Conservation (phyloP, 1,284 basidiomycete genomes). For the Cutaneotrichosporon dermatis region DNA sequence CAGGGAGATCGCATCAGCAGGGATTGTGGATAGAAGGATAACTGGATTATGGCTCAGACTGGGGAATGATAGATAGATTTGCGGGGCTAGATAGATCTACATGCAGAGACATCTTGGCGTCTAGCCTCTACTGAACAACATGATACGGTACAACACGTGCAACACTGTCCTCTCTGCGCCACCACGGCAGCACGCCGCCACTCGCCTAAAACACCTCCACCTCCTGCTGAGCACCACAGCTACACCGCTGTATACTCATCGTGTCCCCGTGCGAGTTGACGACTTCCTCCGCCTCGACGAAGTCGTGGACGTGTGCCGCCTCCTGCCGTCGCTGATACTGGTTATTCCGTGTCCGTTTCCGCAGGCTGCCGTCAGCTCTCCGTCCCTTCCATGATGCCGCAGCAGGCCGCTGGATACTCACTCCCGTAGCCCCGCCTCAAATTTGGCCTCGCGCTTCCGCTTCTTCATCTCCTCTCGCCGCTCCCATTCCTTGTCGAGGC, state of each 20-base stretch:
- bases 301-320: conserved; percentile 79
- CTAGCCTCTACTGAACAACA: not conserved
- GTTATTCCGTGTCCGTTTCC: conserved; percentile 79
- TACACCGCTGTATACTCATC: conserved; percentile 61
- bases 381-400: too few species aligned
- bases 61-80: too few species aligned
- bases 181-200: too few species aligned
- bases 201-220: conserved; percentile 79
- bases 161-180: too few species aligned
- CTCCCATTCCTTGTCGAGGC: conserved; percentile 83
- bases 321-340: conserved; percentile 83
- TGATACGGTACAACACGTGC: not conserved
- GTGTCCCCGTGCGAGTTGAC: conserved; percentile 51
- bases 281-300: conserved; percentile 58
- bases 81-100: too few species aligned
- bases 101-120: not conserved
- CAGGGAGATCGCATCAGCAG: too few species aligned
- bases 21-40: not conserved
- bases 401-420: conserved; percentile 30
- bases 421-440: conserved; percentile 77
- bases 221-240: conserved; percentile 82
- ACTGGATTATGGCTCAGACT: not conserved
- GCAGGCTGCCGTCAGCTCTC: conserved; percentile 53
- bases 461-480: conserved; percentile 75
- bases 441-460: conserved; percentile 87